Evolutionary conservation across 306 rosid species (phyloP).

Genomic region (Vicia sativa): DNA sequence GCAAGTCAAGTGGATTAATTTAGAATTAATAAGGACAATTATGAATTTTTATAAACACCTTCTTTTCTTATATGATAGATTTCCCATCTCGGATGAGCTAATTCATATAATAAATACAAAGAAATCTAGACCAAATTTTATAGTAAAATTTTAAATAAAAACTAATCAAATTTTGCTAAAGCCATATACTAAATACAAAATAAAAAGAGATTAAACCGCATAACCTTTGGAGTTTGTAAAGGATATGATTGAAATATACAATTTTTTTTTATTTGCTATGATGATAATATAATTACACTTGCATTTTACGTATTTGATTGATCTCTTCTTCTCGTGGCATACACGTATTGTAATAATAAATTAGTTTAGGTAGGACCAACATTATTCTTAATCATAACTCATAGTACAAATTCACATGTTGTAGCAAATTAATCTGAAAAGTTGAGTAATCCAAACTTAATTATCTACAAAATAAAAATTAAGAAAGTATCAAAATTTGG

Average conservation of each 20-base stretch:
- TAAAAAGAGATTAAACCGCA: no score
- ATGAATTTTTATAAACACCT: no score
- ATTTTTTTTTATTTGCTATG: background rate
- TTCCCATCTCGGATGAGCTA: no score
- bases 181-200: no score
- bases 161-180: no score
- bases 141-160: no score
- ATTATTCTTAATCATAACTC: background rate
- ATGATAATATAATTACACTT: slow-evolving; percentile 29
- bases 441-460: background rate
- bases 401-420: background rate
- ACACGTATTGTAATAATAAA: slow-evolving; percentile 20
- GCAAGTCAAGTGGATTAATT: no score
- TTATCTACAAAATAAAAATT: background rate
- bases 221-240: no score
- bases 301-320: slow-evolving; percentile 19
- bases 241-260: background rate
- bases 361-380: slow-evolving; percentile 12
- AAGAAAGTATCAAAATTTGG: slow-evolving; percentile 33
- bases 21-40: no score
- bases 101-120: no score
- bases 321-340: slow-evolving; percentile 18
- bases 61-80: no score
- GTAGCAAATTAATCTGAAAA: background rate
- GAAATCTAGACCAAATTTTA: no score